Base-by-base conservation (phyloP, 2,329 filamentous ascomycete species). In the Trichoderma polysporum region DNA sequence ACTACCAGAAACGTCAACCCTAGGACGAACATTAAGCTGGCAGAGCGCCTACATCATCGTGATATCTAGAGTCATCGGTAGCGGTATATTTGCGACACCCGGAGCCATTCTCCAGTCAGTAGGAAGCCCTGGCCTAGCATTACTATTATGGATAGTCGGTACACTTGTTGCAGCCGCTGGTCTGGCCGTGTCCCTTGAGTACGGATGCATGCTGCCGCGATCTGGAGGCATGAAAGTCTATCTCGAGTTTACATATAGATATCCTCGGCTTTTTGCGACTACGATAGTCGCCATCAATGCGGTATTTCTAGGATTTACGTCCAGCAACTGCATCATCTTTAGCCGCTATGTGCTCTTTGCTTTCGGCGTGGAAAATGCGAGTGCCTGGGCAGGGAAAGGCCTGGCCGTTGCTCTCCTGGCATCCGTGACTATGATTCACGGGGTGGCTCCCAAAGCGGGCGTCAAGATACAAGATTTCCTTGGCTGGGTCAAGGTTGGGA, bases 141-240 rank as follows among this genome's bases (percentile, higher is more conserved):
- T 92, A 1, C 69, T 83, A 0, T 76, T 92, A 3, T 92, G 90
- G 90, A 65, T 89, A 0, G 75, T 86, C 0, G 90, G 89, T 1
- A 86, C 88, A 0, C 70, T 87, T 1, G 79, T 91, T 8, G 85
- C 88, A 0, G 87, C 84, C 8, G 88, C 85, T 60, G 87, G 87
- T 0, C 78, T 91, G 2, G 83, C 84, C 3, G 82, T 91, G 0
- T 84, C 84, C 7, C 81, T 92, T 58, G 90, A 92, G 73, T 90
- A 87, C 71, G 90, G 90, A 0, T 89, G 85, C 71, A 91, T 91
- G 88, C 78, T 92, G 15, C 90, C 90, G 17, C 82, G 88, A 0
- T 90, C 86, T 0, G 90, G 90, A 7, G 90, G 89, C 27, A 81
- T 86, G 29, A 92, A 91, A 76, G 88, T 91, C 7, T 91, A 91